phyloP scores from a whole-genome alignment of 2,329 filamentous ascomycete genomes.

The Ceratocystis variospora region DNA sequence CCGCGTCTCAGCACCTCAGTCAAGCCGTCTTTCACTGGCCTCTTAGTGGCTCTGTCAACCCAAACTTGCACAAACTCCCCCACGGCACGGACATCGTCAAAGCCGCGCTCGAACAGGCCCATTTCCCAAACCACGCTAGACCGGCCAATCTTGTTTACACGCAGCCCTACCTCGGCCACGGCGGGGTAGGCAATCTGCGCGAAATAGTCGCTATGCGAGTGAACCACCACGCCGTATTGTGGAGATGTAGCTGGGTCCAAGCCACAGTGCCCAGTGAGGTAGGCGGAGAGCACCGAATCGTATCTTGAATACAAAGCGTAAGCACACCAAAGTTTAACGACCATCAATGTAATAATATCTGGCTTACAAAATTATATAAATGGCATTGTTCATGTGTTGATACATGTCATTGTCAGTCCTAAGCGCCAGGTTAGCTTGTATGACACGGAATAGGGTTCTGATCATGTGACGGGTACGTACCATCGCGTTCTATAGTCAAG shows the following conservation, averaged over 20 bases:
- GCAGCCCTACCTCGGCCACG: slow-evolving; percentile 64
- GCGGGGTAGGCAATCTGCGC: slow-evolving; percentile 68
- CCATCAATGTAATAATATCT: neutral
- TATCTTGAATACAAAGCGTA: slow-evolving; percentile 37
- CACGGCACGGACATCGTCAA: slow-evolving; percentile 64
- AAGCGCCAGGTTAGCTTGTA: slow-evolving; percentile 1
- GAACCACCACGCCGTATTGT: slow-evolving; percentile 72
- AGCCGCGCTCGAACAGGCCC: slow-evolving; percentile 64
- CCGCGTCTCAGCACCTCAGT: slow-evolving; percentile 42
- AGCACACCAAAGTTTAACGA: neutral
- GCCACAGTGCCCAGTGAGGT: slow-evolving; percentile 65
- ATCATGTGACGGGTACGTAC: slow-evolving; percentile 33
- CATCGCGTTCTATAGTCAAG: slow-evolving; percentile 80
- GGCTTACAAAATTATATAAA: slow-evolving; percentile 63
- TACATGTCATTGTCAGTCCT: slow-evolving; percentile 96
- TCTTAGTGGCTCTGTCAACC: slow-evolving; percentile 58
- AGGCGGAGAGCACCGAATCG: slow-evolving; percentile 81
- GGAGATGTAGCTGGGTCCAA: slow-evolving; percentile 55
- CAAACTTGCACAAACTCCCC: slow-evolving; percentile 82
- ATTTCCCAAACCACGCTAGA: slow-evolving; percentile 86
- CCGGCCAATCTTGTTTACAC: slow-evolving; percentile 71
- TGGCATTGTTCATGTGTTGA: slow-evolving; percentile 79
- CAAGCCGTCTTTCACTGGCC: slow-evolving; percentile 52
- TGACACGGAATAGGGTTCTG: neutral
- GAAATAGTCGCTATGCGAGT: slow-evolving; percentile 76